These are phyloP conservation scores for Fraxinus nigra DNA, from an alignment of 305 asterid genomes.

Conservation along the genomic window DNA sequence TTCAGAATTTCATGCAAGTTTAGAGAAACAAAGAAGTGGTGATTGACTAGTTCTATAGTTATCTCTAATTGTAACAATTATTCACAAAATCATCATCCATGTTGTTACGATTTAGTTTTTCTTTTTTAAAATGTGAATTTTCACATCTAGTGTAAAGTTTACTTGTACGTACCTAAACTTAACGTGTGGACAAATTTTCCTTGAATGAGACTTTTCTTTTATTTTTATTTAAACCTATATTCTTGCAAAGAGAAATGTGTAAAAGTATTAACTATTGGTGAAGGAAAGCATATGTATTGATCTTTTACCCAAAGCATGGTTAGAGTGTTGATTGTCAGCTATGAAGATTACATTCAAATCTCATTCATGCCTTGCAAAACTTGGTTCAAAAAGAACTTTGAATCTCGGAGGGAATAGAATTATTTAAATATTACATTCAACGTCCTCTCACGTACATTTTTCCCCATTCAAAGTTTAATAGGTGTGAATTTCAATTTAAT, in stretches of 20 bases:
- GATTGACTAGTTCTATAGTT: background rate
- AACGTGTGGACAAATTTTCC: no score
- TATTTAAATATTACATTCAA: no score
- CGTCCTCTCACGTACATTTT: background rate
- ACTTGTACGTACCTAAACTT: no score
- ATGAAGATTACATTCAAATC: background rate
- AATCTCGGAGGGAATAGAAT: background rate
- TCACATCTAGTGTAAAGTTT: no score
- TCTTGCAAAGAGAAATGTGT: background rate
- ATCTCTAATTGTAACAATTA: background rate
- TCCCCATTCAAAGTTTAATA: background rate
- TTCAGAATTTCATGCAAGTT: no score
- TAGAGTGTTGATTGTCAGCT: background rate
- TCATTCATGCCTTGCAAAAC: background rate
- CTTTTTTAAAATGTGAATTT: no score
- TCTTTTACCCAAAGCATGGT: background rate
- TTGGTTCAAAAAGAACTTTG: background rate
- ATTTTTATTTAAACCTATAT: no score
- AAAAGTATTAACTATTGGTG: no score
- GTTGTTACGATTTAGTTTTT: no score
- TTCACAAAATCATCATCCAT: background rate
- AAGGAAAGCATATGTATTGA: no score
- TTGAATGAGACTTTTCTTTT: no score
- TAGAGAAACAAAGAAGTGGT: no score
- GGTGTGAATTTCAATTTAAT: background rate